Evolutionary conservation across 164 flowering plant genomes (phyloP).

Genomic region (Vitis labrusca): DNA sequence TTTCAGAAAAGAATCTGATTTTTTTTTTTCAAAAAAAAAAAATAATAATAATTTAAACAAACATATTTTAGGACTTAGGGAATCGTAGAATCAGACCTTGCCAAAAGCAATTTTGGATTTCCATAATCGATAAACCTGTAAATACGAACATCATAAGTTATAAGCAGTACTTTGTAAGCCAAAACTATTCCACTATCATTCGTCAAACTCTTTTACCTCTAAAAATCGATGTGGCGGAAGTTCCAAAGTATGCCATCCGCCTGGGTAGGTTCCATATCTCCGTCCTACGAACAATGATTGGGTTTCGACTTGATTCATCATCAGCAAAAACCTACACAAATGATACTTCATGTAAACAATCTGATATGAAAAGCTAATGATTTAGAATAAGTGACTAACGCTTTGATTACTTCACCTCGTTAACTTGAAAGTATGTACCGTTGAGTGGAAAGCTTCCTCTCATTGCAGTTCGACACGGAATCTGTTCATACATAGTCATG

Average conservation of each 20-base stretch:
- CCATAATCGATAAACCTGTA: conserved; percentile 33
- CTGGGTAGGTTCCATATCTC: conserved; percentile 26
- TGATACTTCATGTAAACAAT: too few relatives aligned
- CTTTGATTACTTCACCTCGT: conserved; percentile 31
- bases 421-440: conserved; percentile 54
- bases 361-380: too few relatives aligned
- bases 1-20: too few relatives aligned
- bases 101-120: conserved; percentile 57
- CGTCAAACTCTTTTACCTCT: conserved; percentile 26
- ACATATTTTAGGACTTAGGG: background rate
- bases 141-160: background rate
- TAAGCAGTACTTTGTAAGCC: too few relatives aligned
- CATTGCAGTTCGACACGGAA: conserved; percentile 48
- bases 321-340: conserved; percentile 46
- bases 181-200: too few relatives aligned
- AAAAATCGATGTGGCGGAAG: conserved; percentile 28
- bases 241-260: conserved; percentile 33
- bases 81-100: conserved; percentile 18
- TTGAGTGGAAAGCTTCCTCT: conserved; percentile 43
- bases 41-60: background rate
- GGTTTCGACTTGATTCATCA: conserved; percentile 34
- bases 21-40: background rate
- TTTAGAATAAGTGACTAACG: too few relatives aligned
- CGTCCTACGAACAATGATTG: conserved; percentile 28
- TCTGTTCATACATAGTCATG: conserved; percentile 26